Conservation (phyloP, 2,329 filamentous ascomycete species). For the Chrysoporthe deuterocubensis region DNA sequence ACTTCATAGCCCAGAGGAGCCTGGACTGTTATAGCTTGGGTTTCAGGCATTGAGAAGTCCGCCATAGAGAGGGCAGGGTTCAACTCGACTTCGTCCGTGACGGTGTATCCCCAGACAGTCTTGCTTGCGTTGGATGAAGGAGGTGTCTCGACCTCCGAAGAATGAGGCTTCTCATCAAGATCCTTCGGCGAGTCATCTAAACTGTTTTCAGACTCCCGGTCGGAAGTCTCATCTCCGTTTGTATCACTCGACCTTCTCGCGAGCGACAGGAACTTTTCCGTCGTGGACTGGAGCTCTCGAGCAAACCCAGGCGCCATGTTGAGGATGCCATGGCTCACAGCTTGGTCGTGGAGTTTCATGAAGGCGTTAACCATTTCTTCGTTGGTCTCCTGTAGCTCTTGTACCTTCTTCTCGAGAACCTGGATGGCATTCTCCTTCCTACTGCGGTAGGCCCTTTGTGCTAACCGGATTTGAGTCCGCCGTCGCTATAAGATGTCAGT, state of each 20-base stretch:
- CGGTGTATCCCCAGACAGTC: conserved; percentile 34
- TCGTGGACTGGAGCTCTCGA: conserved; percentile 59
- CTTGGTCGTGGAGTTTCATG: conserved; percentile 66
- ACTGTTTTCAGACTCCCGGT: conserved; percentile 20
- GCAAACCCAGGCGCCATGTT: conserved; percentile 61
- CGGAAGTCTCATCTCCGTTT: conserved; percentile 33
- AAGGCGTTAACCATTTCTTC: conserved; percentile 77
- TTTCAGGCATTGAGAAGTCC: conserved; percentile 11
- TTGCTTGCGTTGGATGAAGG: not conserved
- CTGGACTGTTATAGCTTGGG: conserved; percentile 19
- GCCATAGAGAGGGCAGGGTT: conserved; percentile 5
- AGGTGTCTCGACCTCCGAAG: conserved; percentile 21
- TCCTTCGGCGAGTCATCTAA: not conserved
- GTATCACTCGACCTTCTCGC: conserved; percentile 51
- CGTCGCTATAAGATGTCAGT: conserved; percentile 61
- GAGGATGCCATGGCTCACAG: conserved; percentile 60
- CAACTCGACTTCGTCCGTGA: conserved; percentile 32
- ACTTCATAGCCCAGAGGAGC: conserved; percentile 43
- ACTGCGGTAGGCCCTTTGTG: conserved; percentile 82
- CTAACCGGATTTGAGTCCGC: conserved; percentile 83
- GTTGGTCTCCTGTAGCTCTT: conserved; percentile 69
- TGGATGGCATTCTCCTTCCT: conserved; percentile 84
- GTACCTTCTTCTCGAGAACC: conserved; percentile 71
- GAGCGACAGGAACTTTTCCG: conserved; percentile 61
- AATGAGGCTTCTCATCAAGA: conserved; percentile 28